Percentiles rank a stretch among this genome's conserved stretches.
Conservation (phyloP, 2,329 filamentous ascomycete genomes). For the Orbilia oligospora region DNA sequence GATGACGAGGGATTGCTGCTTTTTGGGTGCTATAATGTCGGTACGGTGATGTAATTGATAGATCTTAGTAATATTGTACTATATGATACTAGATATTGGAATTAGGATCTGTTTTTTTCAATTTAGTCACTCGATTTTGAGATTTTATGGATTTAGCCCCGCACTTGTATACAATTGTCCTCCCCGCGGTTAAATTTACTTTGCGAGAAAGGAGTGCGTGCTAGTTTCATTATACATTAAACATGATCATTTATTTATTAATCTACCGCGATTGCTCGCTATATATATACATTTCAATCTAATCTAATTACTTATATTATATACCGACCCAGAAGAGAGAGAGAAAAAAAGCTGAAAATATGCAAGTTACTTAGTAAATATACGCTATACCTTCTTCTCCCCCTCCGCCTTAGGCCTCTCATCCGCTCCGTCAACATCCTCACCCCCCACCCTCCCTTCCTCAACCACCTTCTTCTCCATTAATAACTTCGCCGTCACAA, state of each 20-base stretch:
- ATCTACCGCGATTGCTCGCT: constrained; percentile 2
- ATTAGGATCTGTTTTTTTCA: not conserved
- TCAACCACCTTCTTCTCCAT: constrained; percentile 4
- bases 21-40: not conserved
- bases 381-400: not conserved
- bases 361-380: too few relatives aligned
- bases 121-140: not conserved
- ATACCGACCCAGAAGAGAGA: too few relatives aligned
- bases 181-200: too few relatives aligned
- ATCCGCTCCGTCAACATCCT: not conserved
- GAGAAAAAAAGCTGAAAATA: too few relatives aligned
- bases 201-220: too few relatives aligned
- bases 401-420: not conserved
- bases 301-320: not conserved
- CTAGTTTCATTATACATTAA: not conserved
- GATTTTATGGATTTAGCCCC: not conserved
- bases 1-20: not conserved
- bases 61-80: not conserved
- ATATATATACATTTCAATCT: constrained; percentile 14
- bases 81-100: not conserved
- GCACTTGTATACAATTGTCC: not conserved
- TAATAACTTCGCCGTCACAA: constrained; percentile 36
- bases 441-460: not conserved
- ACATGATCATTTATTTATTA: not conserved
- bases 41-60: not conserved